phyloP scores from a whole-genome alignment of 1,284 basidiomycete genomes.

The Veloboletus limbatus region DNA sequence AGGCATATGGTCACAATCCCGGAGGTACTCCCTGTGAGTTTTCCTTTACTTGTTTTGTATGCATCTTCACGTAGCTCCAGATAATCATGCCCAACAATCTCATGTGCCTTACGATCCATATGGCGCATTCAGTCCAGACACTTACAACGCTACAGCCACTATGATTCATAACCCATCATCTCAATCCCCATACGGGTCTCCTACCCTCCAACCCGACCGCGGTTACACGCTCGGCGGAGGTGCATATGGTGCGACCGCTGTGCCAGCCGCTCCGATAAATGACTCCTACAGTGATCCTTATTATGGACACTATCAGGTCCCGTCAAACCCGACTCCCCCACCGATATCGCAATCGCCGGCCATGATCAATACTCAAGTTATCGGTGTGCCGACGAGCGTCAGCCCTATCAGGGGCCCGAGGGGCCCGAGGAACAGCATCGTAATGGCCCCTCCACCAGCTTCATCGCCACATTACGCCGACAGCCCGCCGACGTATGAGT shows the following conservation, averaged over 20 bases:
- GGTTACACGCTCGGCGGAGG: constrained; percentile 57
- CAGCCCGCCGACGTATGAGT: constrained; percentile 62
- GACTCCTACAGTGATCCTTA: constrained; percentile 28
- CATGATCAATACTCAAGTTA: constrained; percentile 35
- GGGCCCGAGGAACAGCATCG: constrained; percentile 26
- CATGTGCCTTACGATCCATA: constrained; percentile 53
- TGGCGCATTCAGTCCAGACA: constrained; percentile 39
- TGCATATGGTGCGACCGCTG: constrained; percentile 49
- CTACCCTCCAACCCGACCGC: constrained; percentile 41
- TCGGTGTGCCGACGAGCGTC: constrained; percentile 26
- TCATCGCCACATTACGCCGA: constrained; percentile 44
- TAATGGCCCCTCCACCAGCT: constrained; percentile 24
- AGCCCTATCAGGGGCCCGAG: constrained; percentile 43
- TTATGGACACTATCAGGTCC: constrained; percentile 26
- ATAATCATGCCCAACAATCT: constrained; percentile 52
- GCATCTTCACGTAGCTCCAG: constrained; percentile 34
- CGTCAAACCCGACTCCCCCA: constrained; percentile 24
- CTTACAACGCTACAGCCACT: constrained; percentile 39
- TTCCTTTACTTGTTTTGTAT: neutral
- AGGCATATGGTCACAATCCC: constrained; percentile 53
- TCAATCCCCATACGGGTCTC: constrained; percentile 32
- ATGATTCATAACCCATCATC: constrained; percentile 25
- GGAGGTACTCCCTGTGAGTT: constrained; percentile 56
- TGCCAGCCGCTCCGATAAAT: constrained; percentile 32
- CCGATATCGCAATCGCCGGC: constrained; percentile 26